Evolutionary conservation across 1,284 basidiomycete genomes (phyloP).

Genomic region (Sparassis latifolia): DNA sequence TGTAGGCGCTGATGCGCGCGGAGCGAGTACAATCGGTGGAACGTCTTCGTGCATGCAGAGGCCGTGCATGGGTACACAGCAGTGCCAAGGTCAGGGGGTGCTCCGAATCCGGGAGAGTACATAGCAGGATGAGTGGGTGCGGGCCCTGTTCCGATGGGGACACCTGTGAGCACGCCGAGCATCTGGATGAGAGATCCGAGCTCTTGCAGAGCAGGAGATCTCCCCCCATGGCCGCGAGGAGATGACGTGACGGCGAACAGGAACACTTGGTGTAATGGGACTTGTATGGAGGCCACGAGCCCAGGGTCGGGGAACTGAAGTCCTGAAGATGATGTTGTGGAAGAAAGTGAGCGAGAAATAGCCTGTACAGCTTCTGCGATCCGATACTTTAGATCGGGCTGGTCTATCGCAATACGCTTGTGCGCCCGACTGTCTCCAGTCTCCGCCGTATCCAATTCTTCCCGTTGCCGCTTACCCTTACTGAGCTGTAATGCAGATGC

Average conservation of each 20-base stretch:
- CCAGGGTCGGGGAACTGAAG: constrained; percentile 40
- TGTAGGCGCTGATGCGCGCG: constrained; percentile 63
- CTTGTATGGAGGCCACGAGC: constrained; percentile 57
- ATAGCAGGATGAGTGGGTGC: constrained; percentile 26
- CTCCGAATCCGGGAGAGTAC: constrained; percentile 15
- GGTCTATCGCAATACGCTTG: constrained; percentile 37
- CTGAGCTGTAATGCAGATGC: constrained; percentile 51
- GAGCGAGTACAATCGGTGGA: constrained; percentile 58
- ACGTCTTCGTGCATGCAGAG: constrained; percentile 54
- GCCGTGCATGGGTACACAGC: constrained; percentile 70
- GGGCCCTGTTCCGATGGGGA: constrained; percentile 53
- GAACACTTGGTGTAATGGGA: constrained; percentile 66
- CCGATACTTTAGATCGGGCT: constrained; percentile 37
- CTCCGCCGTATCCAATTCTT: constrained; percentile 42
- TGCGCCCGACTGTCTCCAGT: constrained; percentile 23
- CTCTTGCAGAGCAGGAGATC: constrained; percentile 53
- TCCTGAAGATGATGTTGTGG: constrained; percentile 25
- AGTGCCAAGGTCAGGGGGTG: constrained; percentile 46
- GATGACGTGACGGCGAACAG: constrained; percentile 67
- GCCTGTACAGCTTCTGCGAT: constrained; percentile 50
- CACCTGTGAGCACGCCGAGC: constrained; percentile 66
- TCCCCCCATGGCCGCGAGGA: constrained; percentile 40
- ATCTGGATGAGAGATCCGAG: constrained; percentile 71
- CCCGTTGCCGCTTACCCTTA: constrained; percentile 64
- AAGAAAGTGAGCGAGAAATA: constrained; percentile 41